Percentiles rank a stretch among this genome's conserved stretches.
phyloP scores from a whole-genome alignment of 208 protist genomes.

The Acanthamoeba castellanii region DNA sequence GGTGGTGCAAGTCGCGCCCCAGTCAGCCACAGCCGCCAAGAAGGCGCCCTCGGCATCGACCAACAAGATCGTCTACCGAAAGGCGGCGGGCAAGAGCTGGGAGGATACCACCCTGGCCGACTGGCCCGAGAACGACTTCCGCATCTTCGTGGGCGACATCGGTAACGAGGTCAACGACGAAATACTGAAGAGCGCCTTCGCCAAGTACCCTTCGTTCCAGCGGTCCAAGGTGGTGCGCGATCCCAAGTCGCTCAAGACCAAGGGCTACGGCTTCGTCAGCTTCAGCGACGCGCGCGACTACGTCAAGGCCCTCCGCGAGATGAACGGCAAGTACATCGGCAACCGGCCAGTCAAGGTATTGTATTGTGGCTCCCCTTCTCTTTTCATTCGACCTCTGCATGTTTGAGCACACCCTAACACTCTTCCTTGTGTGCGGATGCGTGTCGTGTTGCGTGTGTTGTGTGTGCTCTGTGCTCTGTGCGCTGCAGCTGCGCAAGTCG shows the following conservation, averaged over 20 bases:
- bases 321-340: conserved; percentile 82
- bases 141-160: conserved; percentile 85
- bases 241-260: conserved; percentile 81
- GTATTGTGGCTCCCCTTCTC: background rate
- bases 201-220: conserved; percentile 81
- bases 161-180: conserved; percentile 88
- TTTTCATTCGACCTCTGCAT: too few relatives aligned
- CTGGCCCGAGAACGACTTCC: conserved; percentile 63
- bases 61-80: background rate
- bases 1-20: background rate
- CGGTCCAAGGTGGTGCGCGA: conserved; percentile 83
- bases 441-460: background rate
- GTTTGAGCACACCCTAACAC: too few relatives aligned
- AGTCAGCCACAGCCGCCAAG: background rate
- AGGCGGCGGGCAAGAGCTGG: conserved; percentile 51
- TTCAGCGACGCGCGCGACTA: conserved; percentile 82
- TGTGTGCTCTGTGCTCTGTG: background rate
- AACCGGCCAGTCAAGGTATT: conserved; percentile 50
- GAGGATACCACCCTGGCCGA: conserved; percentile 28
- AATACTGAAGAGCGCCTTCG: conserved; percentile 79
- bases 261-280: conserved; percentile 87
- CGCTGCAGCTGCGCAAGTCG: conserved; percentile 9
- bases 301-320: conserved; percentile 80
- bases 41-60: background rate
- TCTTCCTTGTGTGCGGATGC: background rate